Evolutionary conservation across 1,284 basidiomycete species (phyloP).

Genomic region (Irpex lacteus): DNA sequence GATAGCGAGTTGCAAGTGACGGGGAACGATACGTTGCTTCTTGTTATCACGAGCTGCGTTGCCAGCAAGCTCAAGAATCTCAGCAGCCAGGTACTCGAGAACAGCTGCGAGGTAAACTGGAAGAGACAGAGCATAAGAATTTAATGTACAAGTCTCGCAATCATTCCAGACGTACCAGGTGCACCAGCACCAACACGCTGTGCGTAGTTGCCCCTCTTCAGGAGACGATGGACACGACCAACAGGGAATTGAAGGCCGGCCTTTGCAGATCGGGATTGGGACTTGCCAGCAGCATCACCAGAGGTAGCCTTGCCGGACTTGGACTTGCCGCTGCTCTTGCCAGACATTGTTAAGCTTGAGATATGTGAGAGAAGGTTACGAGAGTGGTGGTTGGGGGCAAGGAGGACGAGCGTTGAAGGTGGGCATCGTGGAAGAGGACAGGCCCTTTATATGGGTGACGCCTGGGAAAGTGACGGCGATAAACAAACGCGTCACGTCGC

Average conservation of each 20-base stretch:
- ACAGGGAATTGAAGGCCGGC: constrained; percentile 85
- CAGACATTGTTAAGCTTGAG: constrained; percentile 48
- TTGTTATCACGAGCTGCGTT: constrained; percentile 81
- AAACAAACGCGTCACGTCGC: constrained; percentile 14
- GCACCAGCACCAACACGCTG: constrained; percentile 79
- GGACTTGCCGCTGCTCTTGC: constrained; percentile 56
- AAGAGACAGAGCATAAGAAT: constrained; percentile 1
- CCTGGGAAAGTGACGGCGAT: background rate
- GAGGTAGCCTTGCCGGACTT: constrained; percentile 59
- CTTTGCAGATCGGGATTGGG: constrained; percentile 79
- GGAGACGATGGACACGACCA: constrained; percentile 89
- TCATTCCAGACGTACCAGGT: constrained; percentile 74
- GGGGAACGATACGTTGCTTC: constrained; percentile 86
- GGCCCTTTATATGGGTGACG: too few relatives aligned
- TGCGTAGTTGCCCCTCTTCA: constrained; percentile 88
- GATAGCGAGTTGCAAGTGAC: constrained; percentile 87
- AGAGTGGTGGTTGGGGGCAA: constrained; percentile 6
- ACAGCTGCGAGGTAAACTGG: constrained; percentile 85
- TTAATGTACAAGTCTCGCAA: constrained; percentile 9
- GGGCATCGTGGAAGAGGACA: too few relatives aligned
- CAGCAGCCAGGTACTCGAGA: constrained; percentile 81
- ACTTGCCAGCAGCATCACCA: constrained; percentile 45
- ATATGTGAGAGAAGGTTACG: constrained; percentile 1
- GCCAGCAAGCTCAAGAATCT: constrained; percentile 86
- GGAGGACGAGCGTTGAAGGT: too few relatives aligned